phyloP scores from a whole-genome alignment of 116 monocot species.

The Dioscorea cayenensis region DNA sequence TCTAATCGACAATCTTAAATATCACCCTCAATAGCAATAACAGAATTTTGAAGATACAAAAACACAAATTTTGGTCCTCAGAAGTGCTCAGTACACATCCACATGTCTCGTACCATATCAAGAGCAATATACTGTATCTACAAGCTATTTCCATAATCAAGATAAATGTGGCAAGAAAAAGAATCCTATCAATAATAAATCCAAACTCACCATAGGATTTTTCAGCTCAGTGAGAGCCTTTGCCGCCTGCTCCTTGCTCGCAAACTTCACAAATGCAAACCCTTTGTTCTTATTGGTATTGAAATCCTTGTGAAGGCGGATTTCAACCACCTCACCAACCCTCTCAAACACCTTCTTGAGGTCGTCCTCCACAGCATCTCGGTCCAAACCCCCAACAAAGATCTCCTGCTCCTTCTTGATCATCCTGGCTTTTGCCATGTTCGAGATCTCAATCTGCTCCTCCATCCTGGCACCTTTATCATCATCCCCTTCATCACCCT shows the following conservation, averaged over 20 bases:
- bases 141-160: too few species aligned
- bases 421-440: slow-evolving; percentile 54
- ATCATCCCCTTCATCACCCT: slow-evolving; percentile 9
- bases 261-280: slow-evolving; percentile 82
- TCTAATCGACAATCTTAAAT: too few species aligned
- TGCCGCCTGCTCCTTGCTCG: slow-evolving; percentile 52
- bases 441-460: slow-evolving; percentile 47
- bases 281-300: slow-evolving; percentile 71
- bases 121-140: too few species aligned
- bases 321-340: slow-evolving; percentile 62
- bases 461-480: slow-evolving; percentile 23
- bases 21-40: too few species aligned
- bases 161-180: not conserved
- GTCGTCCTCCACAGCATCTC: slow-evolving; percentile 68
- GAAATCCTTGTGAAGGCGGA: slow-evolving; percentile 62
- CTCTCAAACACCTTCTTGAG: slow-evolving; percentile 56
- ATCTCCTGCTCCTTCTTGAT: slow-evolving; percentile 71
- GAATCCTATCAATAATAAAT: not conserved
- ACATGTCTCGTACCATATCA: too few species aligned
- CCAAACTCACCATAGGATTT: slow-evolving; percentile 48
- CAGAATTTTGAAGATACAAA: too few species aligned
- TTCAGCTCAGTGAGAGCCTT: slow-evolving; percentile 45
- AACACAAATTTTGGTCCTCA: too few species aligned
- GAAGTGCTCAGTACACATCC: too few species aligned
- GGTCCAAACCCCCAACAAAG: slow-evolving; percentile 79